Evolutionary conservation across 2,329 filamentous ascomycete genomes (phyloP), one percentile per base, ranked within the genome.

Genomic region (Clarireedia monteithiana): DNA sequence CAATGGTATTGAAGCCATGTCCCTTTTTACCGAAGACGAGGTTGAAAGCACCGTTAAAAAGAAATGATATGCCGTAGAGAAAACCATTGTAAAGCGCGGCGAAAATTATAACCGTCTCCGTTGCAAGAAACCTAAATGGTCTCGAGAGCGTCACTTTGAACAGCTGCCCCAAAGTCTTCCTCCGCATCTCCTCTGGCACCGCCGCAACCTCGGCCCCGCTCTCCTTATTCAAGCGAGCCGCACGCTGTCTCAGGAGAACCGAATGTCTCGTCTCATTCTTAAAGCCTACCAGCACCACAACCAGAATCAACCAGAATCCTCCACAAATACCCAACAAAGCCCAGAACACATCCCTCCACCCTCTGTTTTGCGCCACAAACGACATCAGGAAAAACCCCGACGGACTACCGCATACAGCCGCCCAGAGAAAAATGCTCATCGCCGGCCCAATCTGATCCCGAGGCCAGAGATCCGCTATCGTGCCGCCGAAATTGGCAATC

Each of bases 41-140:
- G 20, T 71, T 68, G 55, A 78, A 78, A 0, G 74, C 75, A 3
- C 55, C 45, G 26, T 62, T 60, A 48, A 62, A 62, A 5, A 62
- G 66, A 53, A 78, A 79, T 1, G 73, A 75, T 7, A 81, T 81
- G 53, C 74, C 79, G 68, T 83, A 86, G 61, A 80, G 76, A 61
- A 85, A 75, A 55, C 75, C 77, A 9, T 77, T 80, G 69, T 85
- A 86, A 42, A 82, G 57, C 62, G 82, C 78, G 1, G 80, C 75
- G 65, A 85, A 84, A 59, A 82, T 66, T 59, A 86, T 75, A 10
- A 82, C 78, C 0, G 81, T 80, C 57, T 85, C 81, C 63, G 80
- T 77, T 63, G 81, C 58, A 9, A 75, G 80, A 61, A 85, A 80
- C 63, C 80, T 73, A 15, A 79, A 68, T 0, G 76, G 76, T n/a